Percentiles rank a stretch among this genome's conserved stretches.
These are phyloP conservation scores for Trifolium repens DNA, from an alignment of 306 rosid genomes.

Conservation along the genomic window DNA sequence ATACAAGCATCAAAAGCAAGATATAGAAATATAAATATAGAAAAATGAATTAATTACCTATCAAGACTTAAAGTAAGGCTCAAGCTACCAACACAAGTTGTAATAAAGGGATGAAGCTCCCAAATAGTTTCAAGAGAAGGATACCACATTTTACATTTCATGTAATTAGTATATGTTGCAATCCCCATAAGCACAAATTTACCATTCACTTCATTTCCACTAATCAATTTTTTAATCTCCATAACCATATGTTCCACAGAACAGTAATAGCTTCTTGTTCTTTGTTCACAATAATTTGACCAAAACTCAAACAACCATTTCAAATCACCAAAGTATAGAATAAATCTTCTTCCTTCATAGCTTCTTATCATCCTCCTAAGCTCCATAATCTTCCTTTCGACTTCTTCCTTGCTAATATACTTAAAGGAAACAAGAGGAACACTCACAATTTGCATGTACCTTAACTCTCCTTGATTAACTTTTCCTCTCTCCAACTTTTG, in stretches of 20 bases:
- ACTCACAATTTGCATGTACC: constrained; percentile 55
- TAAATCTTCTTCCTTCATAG: constrained; percentile 66
- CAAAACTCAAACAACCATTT: constrained; percentile 75
- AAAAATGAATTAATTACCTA: constrained; percentile 50
- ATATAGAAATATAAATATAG: neutral
- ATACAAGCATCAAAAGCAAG: neutral
- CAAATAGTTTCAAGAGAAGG: constrained; percentile 76
- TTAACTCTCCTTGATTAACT: constrained; percentile 29
- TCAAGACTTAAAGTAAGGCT: constrained; percentile 74
- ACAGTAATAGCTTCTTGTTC: constrained; percentile 50
- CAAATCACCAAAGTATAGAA: constrained; percentile 76
- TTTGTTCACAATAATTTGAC: constrained; percentile 59
- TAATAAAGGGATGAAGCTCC: constrained; percentile 79
- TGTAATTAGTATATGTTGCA: constrained; percentile 46
- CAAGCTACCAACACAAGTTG: constrained; percentile 67
- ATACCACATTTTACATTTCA: constrained; percentile 64
- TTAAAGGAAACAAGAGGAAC: constrained; percentile 66
- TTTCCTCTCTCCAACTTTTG: constrained; percentile 64
- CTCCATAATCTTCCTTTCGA: constrained; percentile 69
- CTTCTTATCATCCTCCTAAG: constrained; percentile 62
- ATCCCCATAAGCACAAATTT: neutral
- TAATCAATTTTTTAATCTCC: constrained; percentile 70
- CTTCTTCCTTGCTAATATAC: constrained; percentile 61
- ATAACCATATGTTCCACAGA: constrained; percentile 65
- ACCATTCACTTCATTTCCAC: constrained; percentile 24